These are phyloP conservation scores for Hypoxylon sp. DNA, from an alignment of 2,329 filamentous ascomycete species.

Conservation along the genomic window DNA sequence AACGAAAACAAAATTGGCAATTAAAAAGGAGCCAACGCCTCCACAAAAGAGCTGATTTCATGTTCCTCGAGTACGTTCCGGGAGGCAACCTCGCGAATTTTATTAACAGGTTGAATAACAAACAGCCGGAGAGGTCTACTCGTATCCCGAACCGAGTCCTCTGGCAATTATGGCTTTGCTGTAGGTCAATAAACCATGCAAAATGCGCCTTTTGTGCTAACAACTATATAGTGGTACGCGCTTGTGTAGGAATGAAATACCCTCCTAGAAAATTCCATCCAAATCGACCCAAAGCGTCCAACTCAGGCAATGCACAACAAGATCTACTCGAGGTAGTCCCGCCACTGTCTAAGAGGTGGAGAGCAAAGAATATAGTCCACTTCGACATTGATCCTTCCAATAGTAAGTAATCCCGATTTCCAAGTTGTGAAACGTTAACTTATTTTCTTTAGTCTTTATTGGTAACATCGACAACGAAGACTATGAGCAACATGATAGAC, in stretches of 20 bases:
- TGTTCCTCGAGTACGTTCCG: conserved; percentile 33
- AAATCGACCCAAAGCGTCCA: neutral
- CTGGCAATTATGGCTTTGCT: conserved; percentile 43
- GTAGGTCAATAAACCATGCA: conserved; percentile 25
- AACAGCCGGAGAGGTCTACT: too few species aligned
- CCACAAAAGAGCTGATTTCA: conserved; percentile 14
- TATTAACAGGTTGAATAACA: neutral
- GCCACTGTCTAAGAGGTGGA: conserved; percentile 20
- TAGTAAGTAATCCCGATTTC: conserved; percentile 30
- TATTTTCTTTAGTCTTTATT: conserved; percentile 43
- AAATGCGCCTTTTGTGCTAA: conserved; percentile 4
- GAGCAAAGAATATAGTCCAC: conserved; percentile 48
- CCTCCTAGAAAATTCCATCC: conserved; percentile 43
- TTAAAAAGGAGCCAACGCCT: neutral
- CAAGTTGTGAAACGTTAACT: conserved; percentile 10
- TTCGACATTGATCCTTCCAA: conserved; percentile 50
- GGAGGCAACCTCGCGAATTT: conserved; percentile 29
- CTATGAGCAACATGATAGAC: conserved; percentile 19
- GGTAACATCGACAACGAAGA: neutral
- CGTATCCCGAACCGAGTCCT: conserved; percentile 33
- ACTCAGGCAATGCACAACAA: neutral
- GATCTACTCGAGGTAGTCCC: conserved; percentile 38
- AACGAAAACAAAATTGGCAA: neutral
- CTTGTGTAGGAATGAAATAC: conserved; percentile 40
- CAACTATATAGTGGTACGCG: conserved; percentile 29